Conservation (phyloP, 75 land plant genomes). For the Sequoiadendron giganteum region DNA sequence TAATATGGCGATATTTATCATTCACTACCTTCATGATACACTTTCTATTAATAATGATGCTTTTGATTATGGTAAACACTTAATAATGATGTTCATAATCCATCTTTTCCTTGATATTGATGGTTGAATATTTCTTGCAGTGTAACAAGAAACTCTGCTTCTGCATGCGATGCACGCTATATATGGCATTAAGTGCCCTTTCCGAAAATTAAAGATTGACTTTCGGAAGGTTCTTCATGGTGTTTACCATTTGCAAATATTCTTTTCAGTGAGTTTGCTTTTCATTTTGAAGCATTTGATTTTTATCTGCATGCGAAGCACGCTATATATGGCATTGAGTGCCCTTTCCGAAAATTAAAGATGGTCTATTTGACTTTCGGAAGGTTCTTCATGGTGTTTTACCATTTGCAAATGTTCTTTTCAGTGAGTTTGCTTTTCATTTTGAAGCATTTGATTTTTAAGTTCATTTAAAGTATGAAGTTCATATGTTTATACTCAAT, state of each 20-base stretch:
- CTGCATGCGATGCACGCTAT: not conserved
- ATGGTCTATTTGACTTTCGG: not conserved
- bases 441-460: not conserved
- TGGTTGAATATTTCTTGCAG: too few relatives aligned
- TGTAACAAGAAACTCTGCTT: not conserved
- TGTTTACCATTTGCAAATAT: not conserved
- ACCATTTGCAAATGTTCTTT: not conserved
- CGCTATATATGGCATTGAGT: not conserved
- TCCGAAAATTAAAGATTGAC: not conserved
- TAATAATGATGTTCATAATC: too few relatives aligned
- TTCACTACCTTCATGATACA: not conserved
- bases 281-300: not conserved
- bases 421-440: not conserved
- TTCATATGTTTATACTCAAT: not conserved
- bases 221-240: not conserved
- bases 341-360: not conserved
- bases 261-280: not conserved
- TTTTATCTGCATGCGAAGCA: not conserved
- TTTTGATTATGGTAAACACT: too few relatives aligned
- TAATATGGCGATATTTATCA: not conserved
- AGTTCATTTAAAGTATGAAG: too few relatives aligned
- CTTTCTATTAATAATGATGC: not conserved
- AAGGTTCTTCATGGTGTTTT: not conserved
- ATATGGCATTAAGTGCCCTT: not conserved
- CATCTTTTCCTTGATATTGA: not conserved